Evolutionary conservation across 805 yeast genomes (phyloP), one percentile per base, ranked within the genome.

Genomic region (Ogataea kodamae): DNA sequence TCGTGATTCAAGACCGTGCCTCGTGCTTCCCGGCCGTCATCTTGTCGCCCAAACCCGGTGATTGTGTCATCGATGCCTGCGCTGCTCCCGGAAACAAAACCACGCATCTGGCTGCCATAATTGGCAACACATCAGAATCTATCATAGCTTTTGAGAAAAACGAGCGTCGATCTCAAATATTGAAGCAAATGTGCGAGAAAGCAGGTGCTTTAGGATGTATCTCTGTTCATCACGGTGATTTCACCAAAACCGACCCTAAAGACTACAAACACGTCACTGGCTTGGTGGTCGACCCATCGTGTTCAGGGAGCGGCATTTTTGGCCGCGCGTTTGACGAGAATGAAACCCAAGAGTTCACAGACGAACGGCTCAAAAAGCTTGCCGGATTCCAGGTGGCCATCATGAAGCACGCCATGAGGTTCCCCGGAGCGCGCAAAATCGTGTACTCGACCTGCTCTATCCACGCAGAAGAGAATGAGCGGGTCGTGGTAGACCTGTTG

Each of bases 81-180:
- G 89, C 97, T 3, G 98, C 99, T 0, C 99, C 99, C 4, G 99
- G 99, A 5, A 92, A 92, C 59, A 94, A 92, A 57, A 92, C 99
- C 0, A 86, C 97, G 0, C 97, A 90, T 61, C 63, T 81, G 14
- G 96, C 96, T 0, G 76, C 92, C 0, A 65, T 74, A 31, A 59
- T 86, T 14, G 46, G 52, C 3, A 61, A 62, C 22, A 46, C 61
- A 2, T 63, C 65, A 0, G 33, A 44, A 10, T 72, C 74, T 5
- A 78, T 88, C 7, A 70, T 70, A 47, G 98, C 98, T 0, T 92
- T 88, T 60, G 99, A 92, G 59, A 74, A 88, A 52, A 95, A 92
- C 52, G 64, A 70, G 3, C 72, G 72, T 27, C 69, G 99, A 42
- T 82, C 85, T 1, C 67, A 76, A 38, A 74, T 78, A 9, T 64